Base-by-base conservation (phyloP, 2,329 filamentous ascomycete genomes). In the Penicillium sp. region DNA sequence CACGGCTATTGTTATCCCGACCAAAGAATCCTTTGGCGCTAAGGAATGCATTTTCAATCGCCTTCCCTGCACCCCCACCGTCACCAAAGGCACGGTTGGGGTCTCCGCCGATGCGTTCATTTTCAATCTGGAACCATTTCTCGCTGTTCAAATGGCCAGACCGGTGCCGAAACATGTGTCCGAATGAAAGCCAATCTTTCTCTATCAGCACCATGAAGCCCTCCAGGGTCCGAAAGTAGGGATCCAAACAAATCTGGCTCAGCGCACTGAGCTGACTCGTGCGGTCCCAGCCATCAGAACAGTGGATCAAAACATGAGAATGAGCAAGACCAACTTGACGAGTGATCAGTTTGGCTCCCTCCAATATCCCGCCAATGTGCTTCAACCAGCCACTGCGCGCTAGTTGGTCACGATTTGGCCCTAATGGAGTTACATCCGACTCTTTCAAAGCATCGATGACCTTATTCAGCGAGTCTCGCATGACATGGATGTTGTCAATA, bases 401-500 rank as follows among this genome's bases (percentile, higher is more conserved):
- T 29, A 99, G 82, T 4, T 89, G 78, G 35, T 97, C 91, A 66
- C 86, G 84, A 71, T 89, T 96, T 1, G 92, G 92, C 0, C 90
- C 86, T 32, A 97, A 76, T 1, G 89, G 85, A 0, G 90, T 89
- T 29, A 97, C 82, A 72, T 99, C 94, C 2, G 92, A 90, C 65
- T 97, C 93, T 70, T 96, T 97, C 68, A 99, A 79, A 3, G 91
- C 89, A 61, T 96, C 92, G 51, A 97, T 81, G 20, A 99, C 89
- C 64, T 88, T 93, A 65, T 89, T 87, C 34, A 99, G 80, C 2
- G 93, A 97, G 59, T 89, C 89, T 55, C 94, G 85, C 94, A 99
- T 99, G 60, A 97, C 92, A 69, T 99, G 94, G 58, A 99, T 97
- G 71, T 99, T 99, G 72, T 95, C 93, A 68, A 99, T 99, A 60